Base-by-base conservation (phyloP, 306 rosid species). In the Inga leiocalycina region DNA sequence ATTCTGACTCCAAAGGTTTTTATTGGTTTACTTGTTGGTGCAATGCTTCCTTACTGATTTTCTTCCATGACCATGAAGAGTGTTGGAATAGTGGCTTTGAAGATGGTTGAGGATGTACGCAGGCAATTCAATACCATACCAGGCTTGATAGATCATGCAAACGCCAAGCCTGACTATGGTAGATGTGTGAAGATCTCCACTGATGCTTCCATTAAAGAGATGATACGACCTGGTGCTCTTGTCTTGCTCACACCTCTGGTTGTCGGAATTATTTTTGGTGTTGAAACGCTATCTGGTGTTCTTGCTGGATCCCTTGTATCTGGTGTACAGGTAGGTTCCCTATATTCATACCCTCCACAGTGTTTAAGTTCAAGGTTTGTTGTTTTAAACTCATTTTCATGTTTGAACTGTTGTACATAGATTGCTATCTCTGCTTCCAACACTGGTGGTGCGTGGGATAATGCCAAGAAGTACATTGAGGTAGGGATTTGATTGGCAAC, bases 371-470 rank as follows among this genome's bases (percentile, higher is more conserved):
- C 8, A 46, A 22, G 19, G 77, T 74, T 72, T 65, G 68, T 11
- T 71, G 51, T 37, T 37, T 37, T 61, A 45, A 72, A 81, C 86
- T 69, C 35, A 76, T 70, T 66, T 43, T 14, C 71, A 13, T 65
- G 6, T 65, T 22, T 22, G 30, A 37, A 16, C 65, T n/a, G 10
- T 87, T 87, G 44, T 56, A 41, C 44, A 71, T 85, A 97, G 99
- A 80, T 97, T 77, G 98, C 99, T 8, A 97, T 97, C 86, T 94
- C 99, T 74, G 98, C 99, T 62, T 97, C 99, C 81, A 97, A 97
- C 97, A 94, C 99, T 4, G 97, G 99, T 64, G 99, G 99, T 84
- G 99, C 99, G 57, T 97, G 99, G 98, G 99, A 97, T 78, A 97
- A 94, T 49, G 99, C 97, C 86, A 97, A 92, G 91, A 97, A 97